phyloP scores from a whole-genome alignment of 2,329 filamentous ascomycete genomes.

The Penicillium decumbens region DNA sequence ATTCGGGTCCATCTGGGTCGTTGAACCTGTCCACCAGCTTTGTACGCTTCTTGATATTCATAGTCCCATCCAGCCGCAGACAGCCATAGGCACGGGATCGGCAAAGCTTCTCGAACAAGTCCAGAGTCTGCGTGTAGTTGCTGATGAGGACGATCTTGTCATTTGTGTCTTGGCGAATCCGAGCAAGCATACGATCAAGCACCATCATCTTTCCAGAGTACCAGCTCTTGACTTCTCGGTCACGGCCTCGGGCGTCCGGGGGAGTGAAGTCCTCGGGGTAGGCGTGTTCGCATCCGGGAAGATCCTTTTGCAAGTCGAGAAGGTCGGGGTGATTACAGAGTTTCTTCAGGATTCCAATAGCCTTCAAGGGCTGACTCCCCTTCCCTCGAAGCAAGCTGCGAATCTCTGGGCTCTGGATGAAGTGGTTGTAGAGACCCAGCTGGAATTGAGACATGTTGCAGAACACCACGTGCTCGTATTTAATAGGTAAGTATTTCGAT shows the following conservation, averaged over 20 bases:
- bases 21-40: slow-evolving; percentile 99
- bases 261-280: slow-evolving; percentile 85
- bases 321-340: slow-evolving; percentile 97
- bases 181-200: slow-evolving; percentile 93
- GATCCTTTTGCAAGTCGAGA: slow-evolving; percentile 72
- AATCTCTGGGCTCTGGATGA: slow-evolving; percentile 92
- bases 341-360: slow-evolving; percentile 95
- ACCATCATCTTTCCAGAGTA: slow-evolving; percentile 99
- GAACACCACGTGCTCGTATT: slow-evolving; percentile 99
- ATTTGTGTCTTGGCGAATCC: slow-evolving; percentile 91
- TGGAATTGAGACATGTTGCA: slow-evolving; percentile 94
- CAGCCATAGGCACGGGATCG: slow-evolving; percentile 77
- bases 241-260: slow-evolving; percentile 79
- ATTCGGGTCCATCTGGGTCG: slow-evolving; percentile 81
- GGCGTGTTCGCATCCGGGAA: slow-evolving; percentile 77
- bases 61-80: slow-evolving; percentile 87
- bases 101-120: slow-evolving; percentile 89
- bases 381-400: slow-evolving; percentile 87
- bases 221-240: slow-evolving; percentile 89
- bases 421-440: slow-evolving; percentile 89
- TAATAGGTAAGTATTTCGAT: slow-evolving; percentile 94
- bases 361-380: slow-evolving; percentile 91
- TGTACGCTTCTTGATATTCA: slow-evolving; percentile 95
- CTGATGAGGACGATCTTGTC: slow-evolving; percentile 99
- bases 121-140: slow-evolving; percentile 95